Evolutionary conservation across 140 eudicot genomes (phyloP), one percentile per base, ranked within the genome.

Genomic region (Ambrosia hybrid): DNA sequence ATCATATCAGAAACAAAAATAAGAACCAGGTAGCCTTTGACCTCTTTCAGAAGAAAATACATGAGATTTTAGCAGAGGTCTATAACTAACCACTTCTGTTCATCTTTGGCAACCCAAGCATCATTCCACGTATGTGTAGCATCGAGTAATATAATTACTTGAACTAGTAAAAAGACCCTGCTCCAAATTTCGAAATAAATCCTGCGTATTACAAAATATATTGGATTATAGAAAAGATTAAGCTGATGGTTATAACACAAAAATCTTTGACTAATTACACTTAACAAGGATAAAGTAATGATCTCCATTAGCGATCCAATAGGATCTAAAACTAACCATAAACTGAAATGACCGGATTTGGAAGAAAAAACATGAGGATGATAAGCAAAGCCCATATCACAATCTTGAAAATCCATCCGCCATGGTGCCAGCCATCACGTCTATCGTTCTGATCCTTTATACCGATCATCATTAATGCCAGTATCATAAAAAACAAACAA

Each of bases 61-160:
- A 41, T 6, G 9, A 41, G 46, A 41, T 2, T 5, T 17, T 3
- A 21, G 30, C 30, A 5, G 0, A 55, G 51, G 34, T 45, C 1
- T 37, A 14, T 62, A 71, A 77, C 88, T 74, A 71, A 95, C 99
- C 99, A 95, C 71, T 85, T 95, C 49, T 86, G 99, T 73, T 95
- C 99, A 73, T 95, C 99, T 83, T 91, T 91, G 58, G 92, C 97
- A 69, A 95, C 97, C 99, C 97, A 95, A 7, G 99, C 85, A 91
- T 95, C 99, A 48, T 95, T 95, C 99, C 97, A 91, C 52, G 96
- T 73, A 79, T 95, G 96, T 67, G 97, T 95, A 61, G 96, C 97
- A 71, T 95, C 99, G 76, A 95, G 69, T 83, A 91, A 68, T 71
- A 95, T 83, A 33, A 95, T 77, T 48, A 95, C 99, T 81, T 95